Base-by-base conservation (phyloP, 352 stramenopile genomes). In the Globisporangium mamillatum region DNA sequence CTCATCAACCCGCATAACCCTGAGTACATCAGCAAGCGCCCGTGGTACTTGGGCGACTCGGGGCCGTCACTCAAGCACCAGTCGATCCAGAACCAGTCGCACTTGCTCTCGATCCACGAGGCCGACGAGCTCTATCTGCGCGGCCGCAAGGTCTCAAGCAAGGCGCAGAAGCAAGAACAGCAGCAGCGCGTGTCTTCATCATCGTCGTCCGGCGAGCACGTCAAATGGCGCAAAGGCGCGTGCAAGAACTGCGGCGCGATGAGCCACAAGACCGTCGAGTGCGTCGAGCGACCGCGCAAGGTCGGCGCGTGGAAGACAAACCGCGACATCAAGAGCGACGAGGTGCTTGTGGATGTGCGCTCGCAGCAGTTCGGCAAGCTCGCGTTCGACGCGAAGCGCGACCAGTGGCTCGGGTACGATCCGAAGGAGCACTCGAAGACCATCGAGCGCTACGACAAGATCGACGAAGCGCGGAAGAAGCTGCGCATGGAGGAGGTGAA, bases 1-100 rank as follows among this genome's bases (percentile, higher is more conserved):
- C 98, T 99, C 72, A 99, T 99, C 76, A 99, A 99, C 80, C 97
- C 97, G 50, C 97, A 99, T 87, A 99, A 99, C 77, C 98, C 98
- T 53, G 97, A 99, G 80, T 99, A 98, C 82, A 99, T 99, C 74
- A 98, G 92, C 56, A 99, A 99, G 80, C 88, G 95, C 70, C 98
- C 98, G 60, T 99, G 98, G 98, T 99, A 99, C 81, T 80, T 99
- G 56, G 97, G 94, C 64, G 85, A 98, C 72, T 91, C 82, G 57
- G 94, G 94, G 36, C 92, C 95, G 29, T 98, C 94, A 48, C 83
- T 99, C 59, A 97, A 98, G 68, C 96, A 99, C 77, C 96, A 99
- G 81, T 93, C 88, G 60, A 70, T 93, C 60, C 80, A 98, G 69
- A 95, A 97, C 67, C 84, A 97, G 71, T 91, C 92, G 68, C 95